A percentile compares a stretch with the other conserved stretches of the same genome.
These are phyloP conservation scores for Aschersonia sp. DNA, from an alignment of 2,329 filamentous ascomycete species.

Conservation along the genomic window DNA sequence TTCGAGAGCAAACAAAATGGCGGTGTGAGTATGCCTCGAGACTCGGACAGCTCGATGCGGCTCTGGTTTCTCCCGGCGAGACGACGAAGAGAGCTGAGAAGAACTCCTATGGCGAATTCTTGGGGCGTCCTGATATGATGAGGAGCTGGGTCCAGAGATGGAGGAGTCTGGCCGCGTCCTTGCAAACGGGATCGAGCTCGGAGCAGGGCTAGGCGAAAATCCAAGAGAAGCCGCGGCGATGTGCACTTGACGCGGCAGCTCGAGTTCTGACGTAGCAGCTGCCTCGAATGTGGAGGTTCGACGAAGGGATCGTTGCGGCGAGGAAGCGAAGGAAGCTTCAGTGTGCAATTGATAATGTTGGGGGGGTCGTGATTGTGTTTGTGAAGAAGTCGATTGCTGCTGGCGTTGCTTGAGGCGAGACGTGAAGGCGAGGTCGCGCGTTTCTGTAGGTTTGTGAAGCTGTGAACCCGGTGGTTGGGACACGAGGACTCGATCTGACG, in stretches of 20 bases:
- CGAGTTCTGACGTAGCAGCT: slow-evolving; percentile 27
- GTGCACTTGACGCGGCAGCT: slow-evolving; percentile 27
- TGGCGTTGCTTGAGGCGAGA: slow-evolving; percentile 28
- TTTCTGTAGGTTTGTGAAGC: slow-evolving; percentile 40
- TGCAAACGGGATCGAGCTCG: slow-evolving; percentile 6
- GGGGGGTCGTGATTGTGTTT: slow-evolving; percentile 3
- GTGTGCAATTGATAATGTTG: slow-evolving; percentile 16
- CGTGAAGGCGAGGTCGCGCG: slow-evolving; percentile 25
- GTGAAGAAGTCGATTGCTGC: slow-evolving; percentile 10
- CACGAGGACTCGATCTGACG: slow-evolving; percentile 27
- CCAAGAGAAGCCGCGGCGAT: slow-evolving; percentile 32
- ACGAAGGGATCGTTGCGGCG: slow-evolving; percentile 31
- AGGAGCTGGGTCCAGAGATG: slow-evolving; percentile 25
- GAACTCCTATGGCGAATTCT: slow-evolving; percentile 23
- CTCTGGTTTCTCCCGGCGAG: slow-evolving; percentile 18
- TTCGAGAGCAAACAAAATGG: slow-evolving; percentile 84
- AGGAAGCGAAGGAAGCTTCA: slow-evolving; percentile 26
- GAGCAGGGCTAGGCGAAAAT: slow-evolving; percentile 24
- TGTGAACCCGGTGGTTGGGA: slow-evolving; percentile 23
- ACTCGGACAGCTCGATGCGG: slow-evolving; percentile 44
- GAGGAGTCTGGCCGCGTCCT: slow-evolving; percentile 7
- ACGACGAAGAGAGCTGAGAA: slow-evolving; percentile 27
- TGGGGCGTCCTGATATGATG: slow-evolving; percentile 13
- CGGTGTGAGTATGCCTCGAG: slow-evolving; percentile 72
- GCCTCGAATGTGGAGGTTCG: slow-evolving; percentile 36